Conservation (phyloP, 1,139 yeast species). For the Debaryomycetaceae sp. region DNA sequence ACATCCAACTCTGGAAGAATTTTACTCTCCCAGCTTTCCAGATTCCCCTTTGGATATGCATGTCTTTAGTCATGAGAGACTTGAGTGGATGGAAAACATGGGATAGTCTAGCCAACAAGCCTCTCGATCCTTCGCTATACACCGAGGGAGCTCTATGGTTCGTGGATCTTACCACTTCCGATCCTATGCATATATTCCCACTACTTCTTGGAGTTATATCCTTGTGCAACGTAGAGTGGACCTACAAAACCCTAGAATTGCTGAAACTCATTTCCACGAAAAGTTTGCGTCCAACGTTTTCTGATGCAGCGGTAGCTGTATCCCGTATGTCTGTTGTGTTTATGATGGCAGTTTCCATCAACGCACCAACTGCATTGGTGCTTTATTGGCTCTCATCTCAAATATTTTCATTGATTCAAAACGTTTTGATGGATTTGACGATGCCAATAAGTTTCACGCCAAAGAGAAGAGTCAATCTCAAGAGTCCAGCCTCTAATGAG, state of each 20-base stretch:
- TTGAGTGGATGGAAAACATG: conserved; percentile 70
- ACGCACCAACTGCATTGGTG: conserved; percentile 79
- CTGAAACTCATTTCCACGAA: conserved; percentile 39
- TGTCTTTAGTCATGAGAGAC: conserved; percentile 73
- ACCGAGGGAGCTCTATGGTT: conserved; percentile 61
- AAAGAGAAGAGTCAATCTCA: conserved; percentile 21
- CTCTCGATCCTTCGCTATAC: conserved; percentile 53
- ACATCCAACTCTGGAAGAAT: conserved; percentile 80
- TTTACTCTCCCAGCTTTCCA: conserved; percentile 72
- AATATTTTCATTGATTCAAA: conserved; percentile 69
- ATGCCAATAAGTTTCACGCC: conserved; percentile 60
- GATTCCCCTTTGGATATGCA: conserved; percentile 81
- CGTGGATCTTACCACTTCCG: conserved; percentile 55
- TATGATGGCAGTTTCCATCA: conserved; percentile 79
- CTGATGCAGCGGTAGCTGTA: conserved; percentile 58
- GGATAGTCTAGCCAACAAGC: conserved; percentile 42
- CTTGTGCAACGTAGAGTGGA: conserved; percentile 78
- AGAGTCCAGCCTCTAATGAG: background rate
- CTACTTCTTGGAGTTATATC: conserved; percentile 66
- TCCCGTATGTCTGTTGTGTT: conserved; percentile 75
- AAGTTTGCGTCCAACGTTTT: conserved; percentile 53
- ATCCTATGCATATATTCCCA: conserved; percentile 66
- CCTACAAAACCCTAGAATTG: conserved; percentile 51
- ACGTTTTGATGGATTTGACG: conserved; percentile 62
- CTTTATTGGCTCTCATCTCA: conserved; percentile 89